Conservation (phyloP, 2,329 filamentous ascomycete genomes). For the Talaromyces sp. region DNA sequence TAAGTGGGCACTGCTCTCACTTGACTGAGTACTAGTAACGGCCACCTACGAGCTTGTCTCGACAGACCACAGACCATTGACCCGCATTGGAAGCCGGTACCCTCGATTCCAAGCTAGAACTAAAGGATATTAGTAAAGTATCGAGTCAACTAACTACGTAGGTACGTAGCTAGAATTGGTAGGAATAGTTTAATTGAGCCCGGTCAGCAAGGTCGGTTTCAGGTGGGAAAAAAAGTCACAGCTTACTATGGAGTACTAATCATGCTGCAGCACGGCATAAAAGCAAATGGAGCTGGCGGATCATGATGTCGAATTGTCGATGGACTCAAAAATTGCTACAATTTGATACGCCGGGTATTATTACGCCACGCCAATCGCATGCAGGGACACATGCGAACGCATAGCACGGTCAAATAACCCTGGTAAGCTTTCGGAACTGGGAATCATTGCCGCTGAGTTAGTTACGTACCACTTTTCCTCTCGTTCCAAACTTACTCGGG, state of each 20-base stretch:
- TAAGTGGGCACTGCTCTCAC: background rate
- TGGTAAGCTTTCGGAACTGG: background rate
- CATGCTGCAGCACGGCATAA: background rate
- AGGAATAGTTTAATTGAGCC: background rate
- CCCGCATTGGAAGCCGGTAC: background rate
- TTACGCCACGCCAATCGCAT: background rate
- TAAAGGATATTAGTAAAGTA: background rate
- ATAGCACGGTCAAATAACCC: background rate
- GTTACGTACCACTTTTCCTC: background rate
- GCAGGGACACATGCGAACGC: background rate
- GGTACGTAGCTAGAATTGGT: background rate
- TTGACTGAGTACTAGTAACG: background rate
- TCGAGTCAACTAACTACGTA: background rate
- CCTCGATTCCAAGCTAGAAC: background rate
- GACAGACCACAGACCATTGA: background rate
- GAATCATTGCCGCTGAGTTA: background rate
- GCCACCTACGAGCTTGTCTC: background rate
- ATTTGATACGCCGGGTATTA: background rate
- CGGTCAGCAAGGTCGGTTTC: background rate
- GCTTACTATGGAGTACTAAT: background rate
- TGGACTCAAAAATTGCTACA: background rate
- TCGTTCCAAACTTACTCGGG: no score
- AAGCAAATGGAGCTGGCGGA: background rate
- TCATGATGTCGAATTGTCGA: background rate
- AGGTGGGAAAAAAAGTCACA: background rate